Evolutionary conservation across 768 basidiomycete genomes (phyloP), one percentile per base, ranked within the genome.

Genomic region (Boletus reticuloceps): DNA sequence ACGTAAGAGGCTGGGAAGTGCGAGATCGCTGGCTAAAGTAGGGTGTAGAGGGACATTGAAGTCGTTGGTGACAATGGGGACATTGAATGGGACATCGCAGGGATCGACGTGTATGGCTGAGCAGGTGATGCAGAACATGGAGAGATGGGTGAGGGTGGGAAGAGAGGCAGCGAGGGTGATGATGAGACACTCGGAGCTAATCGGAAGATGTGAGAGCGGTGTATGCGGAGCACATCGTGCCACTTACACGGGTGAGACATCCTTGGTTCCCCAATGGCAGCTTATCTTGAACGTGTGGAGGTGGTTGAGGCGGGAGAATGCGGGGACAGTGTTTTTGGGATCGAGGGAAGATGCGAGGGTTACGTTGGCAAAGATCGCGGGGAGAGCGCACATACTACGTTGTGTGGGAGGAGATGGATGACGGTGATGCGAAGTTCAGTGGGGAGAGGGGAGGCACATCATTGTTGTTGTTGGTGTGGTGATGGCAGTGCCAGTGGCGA

Each of bases 101-200:
- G 81, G 83, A 62, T 79, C 81, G 22, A 86, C 82, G 64, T 89
- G 85, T n/a, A 86, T 50, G 29, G 75, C 74, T 1, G 86, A 89
- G 51, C 88, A 84, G 16, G 83, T 80, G 62, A 90, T 79, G 62
- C 81, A 82, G 49, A 84, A 80, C 12, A 90, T 74, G 6, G 79
- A 74, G 47, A 90, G 77, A 45, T 81, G 75, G 44, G 78, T 66
- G 44, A 90, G 78, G 62, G 74, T 69, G 14, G 81, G 81, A 5
- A 83, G 69, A 2, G 82, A 80, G 2, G 82, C 80, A 0, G 86
- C 86, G 57, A 90, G 83, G 6, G 82, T 79, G 14, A 89, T 87
- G 51, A 81, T 84, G 1, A 88, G 75, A 25, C 88, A 77, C 65
- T 90, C 88, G 69, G 69, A 74, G 20, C 68, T 64, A n/a, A 42